phyloP scores from a whole-genome alignment of 179 eudicot genomes.

The Sideroxylon spinosum region DNA sequence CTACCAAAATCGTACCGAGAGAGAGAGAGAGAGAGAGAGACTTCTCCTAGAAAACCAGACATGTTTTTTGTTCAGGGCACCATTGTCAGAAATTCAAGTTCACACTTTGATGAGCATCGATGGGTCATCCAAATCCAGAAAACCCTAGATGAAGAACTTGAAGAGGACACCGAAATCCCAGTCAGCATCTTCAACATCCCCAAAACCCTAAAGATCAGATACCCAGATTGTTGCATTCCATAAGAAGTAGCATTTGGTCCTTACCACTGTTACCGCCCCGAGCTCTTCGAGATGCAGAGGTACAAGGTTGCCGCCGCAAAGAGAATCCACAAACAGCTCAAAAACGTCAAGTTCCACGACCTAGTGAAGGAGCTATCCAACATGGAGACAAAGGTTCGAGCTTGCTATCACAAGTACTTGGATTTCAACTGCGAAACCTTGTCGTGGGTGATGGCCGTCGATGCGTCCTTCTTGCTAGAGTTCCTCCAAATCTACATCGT shows the following conservation, averaged over 20 bases:
- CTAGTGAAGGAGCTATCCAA: constrained; percentile 37
- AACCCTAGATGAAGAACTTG: constrained; percentile 34
- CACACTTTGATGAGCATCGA: constrained; percentile 21
- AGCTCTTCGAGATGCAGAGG: constrained; percentile 55
- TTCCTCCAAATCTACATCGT: constrained; percentile 24
- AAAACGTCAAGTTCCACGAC: constrained; percentile 29
- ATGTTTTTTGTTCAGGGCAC: too few species aligned
- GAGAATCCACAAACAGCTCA: constrained; percentile 31
- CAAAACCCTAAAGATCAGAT: constrained; percentile 30
- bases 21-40: too few species aligned
- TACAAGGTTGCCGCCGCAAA: constrained; percentile 49
- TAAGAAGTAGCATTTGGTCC: constrained; percentile 63
- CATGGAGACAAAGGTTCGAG: constrained; percentile 46
- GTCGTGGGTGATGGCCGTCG: constrained; percentile 63
- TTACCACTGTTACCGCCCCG: constrained; percentile 45
- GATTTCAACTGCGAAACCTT: constrained; percentile 45
- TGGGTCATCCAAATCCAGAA: constrained; percentile 48
- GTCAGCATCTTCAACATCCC: constrained; percentile 57
- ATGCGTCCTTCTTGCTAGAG: constrained; percentile 50
- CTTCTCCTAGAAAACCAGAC: too few species aligned
- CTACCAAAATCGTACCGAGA: too few species aligned
- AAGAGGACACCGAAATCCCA: constrained; percentile 30
- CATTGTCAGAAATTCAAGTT: too few species aligned
- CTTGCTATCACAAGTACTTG: constrained; percentile 49
- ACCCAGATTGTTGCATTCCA: constrained; percentile 52